Conservation (phyloP, 2,329 filamentous ascomycete species). For the Botryosphaeria dothidea region DNA sequence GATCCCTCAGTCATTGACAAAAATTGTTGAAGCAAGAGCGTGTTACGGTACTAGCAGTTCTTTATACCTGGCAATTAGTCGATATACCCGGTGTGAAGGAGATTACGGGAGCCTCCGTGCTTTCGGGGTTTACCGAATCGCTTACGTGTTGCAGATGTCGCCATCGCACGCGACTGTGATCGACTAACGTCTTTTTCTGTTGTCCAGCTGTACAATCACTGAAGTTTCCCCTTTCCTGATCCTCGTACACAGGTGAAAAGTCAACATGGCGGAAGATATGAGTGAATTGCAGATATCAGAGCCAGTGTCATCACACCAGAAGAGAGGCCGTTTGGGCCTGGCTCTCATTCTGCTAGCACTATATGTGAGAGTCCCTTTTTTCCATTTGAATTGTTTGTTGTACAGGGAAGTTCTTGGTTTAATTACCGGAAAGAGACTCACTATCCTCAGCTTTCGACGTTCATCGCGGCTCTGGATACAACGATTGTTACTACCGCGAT, state of each 20-base stretch:
- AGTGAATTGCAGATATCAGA: not conserved
- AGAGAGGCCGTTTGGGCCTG: not conserved
- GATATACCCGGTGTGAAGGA: too few relatives aligned
- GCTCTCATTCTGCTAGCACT: not conserved
- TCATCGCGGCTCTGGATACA: conserved; percentile 47
- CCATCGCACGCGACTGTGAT: not conserved
- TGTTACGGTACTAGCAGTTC: too few relatives aligned
- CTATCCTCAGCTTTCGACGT: conserved; percentile 36
- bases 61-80: too few relatives aligned
- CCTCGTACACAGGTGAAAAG: too few relatives aligned
- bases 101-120: too few relatives aligned
- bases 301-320: not conserved
- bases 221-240: too few relatives aligned
- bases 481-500: conserved; percentile 68
- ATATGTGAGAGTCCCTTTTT: not conserved
- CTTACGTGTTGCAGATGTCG: not conserved
- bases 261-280: not conserved
- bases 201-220: too few relatives aligned
- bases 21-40: too few relatives aligned
- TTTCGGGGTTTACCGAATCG: not conserved
- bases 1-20: too few relatives aligned
- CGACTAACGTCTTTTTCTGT: too few relatives aligned
- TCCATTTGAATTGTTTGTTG: too few relatives aligned
- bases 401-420: too few relatives aligned
- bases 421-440: not conserved